Base-by-base conservation (phyloP, 2,329 filamentous ascomycete genomes). In the Penicillium occitanis region DNA sequence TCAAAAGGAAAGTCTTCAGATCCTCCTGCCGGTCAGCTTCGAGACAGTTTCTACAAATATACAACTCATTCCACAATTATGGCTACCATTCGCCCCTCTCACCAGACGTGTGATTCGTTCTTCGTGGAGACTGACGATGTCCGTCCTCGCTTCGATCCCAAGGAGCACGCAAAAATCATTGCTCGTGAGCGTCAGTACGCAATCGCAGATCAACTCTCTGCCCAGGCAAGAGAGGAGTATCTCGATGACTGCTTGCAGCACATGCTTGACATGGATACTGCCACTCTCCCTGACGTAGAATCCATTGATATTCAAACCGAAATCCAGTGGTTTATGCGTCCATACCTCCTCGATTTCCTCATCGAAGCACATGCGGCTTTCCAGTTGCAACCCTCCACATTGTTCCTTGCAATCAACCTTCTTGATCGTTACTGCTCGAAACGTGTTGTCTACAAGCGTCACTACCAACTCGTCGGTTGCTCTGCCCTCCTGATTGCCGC, bases 311-410 rank as follows among this genome's bases (percentile, higher is more conserved):
- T 98, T 80, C 95, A 99, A 81, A 93, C 93, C 71, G 95, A 99
- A 85, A 98, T 99, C 69, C 93, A 98, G 78, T 99, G 95, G 95
- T 98, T 96, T 82, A 99, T 99, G 95, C 86, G 95, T 73, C 95
- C 95, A 0, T 98, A 97, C 79, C 89, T 99, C 42, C 91, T 99
- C 76, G 95, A 99, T 83, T 99, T 99, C 81, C 87, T 99, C 71
- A 91, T 98, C 73, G 95, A 99, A 85, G 95, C 94, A 61, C 95
- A 99, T 76, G 91, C 92, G 71, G 94, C 94, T 68, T 99, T 98
- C 81, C 91, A 92, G 72, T 86, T 99, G 11, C 86, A 98, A 13
- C 94, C 95, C 48, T 93, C 97, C 78, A 99, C 95, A 1, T 86
- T 99, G 61, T 97, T 97, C 84, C 87, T 99, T 66, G 93, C 95